phyloP scores from a whole-genome alignment of 2,329 filamentous ascomycete genomes.

The Fusarium sp. region DNA sequence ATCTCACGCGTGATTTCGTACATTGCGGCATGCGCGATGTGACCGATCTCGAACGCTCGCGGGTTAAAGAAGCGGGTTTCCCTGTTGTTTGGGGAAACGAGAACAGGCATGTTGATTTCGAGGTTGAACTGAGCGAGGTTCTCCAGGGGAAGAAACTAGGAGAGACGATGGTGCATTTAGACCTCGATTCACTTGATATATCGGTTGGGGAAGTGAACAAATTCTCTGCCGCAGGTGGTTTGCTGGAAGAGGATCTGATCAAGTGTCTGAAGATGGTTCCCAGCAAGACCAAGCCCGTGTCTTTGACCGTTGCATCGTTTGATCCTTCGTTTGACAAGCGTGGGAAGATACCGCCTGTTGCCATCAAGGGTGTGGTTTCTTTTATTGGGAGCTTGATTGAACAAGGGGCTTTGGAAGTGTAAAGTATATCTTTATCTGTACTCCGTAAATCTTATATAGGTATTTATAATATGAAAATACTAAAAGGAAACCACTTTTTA shows the following conservation, averaged over 20 bases:
- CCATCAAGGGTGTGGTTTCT: slow-evolving; percentile 23
- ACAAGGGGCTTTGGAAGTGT: slow-evolving; percentile 12
- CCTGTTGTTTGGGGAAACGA: slow-evolving; percentile 48
- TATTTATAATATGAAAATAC: no score
- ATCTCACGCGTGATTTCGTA: slow-evolving; percentile 5
- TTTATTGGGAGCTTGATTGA: slow-evolving; percentile 32
- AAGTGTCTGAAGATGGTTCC: slow-evolving; percentile 38
- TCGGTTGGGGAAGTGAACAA: slow-evolving; percentile 53
- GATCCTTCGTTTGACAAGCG: slow-evolving; percentile 40
- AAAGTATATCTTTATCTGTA: no score
- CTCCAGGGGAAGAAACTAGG: slow-evolving; percentile 28
- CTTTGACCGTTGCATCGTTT: slow-evolving; percentile 37
- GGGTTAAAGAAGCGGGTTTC: slow-evolving; percentile 49
- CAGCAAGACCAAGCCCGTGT: slow-evolving; percentile 24
- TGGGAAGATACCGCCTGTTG: slow-evolving; percentile 33
- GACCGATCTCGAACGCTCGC: slow-evolving; percentile 12
- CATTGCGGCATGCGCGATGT: slow-evolving; percentile 17
- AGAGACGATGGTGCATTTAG: slow-evolving; percentile 51
- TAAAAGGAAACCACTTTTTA: no score
- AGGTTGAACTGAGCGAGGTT: slow-evolving; percentile 8
- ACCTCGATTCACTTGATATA: slow-evolving; percentile 53
- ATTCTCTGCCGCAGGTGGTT: slow-evolving; percentile 52
- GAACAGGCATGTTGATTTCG: slow-evolving; percentile 31
- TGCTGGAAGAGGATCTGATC: slow-evolving; percentile 46
- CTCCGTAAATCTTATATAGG: no score